Percentiles rank a stretch among this genome's conserved stretches.
Conservation (phyloP, 805 yeast genomes). For the Zygosaccharomyces gambellarensis region DNA sequence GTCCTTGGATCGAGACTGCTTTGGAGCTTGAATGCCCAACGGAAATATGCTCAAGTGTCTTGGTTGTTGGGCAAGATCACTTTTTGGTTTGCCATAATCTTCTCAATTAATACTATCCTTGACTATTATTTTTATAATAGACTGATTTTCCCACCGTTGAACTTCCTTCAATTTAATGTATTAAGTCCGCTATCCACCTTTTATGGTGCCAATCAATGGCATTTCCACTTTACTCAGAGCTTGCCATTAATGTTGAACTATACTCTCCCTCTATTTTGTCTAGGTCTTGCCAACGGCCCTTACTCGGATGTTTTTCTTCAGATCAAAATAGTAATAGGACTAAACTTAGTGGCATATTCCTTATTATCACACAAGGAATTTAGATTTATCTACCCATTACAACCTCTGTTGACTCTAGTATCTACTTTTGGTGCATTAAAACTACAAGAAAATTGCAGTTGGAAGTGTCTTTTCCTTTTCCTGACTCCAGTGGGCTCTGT, state of each 20-base stretch:
- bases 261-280: conserved; percentile 56
- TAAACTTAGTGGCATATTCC: conserved; percentile 57
- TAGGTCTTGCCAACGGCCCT: conserved; percentile 36
- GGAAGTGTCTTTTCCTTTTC: conserved; percentile 12
- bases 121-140: conserved; percentile 60
- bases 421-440: conserved; percentile 39
- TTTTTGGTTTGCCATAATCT: conserved; percentile 22
- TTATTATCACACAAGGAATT: conserved; percentile 80
- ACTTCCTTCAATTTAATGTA: conserved; percentile 76
- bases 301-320: conserved; percentile 12
- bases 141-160: conserved; percentile 56
- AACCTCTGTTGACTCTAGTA: conserved; percentile 62
- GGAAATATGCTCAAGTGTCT: conserved; percentile 10
- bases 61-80: conserved; percentile 21
- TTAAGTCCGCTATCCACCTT: conserved; percentile 66
- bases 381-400: conserved; percentile 79
- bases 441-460: background rate
- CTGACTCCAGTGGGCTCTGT: conserved; percentile 20
- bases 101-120: conserved; percentile 39
- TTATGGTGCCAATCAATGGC: conserved; percentile 82
- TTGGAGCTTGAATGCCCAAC: conserved; percentile 8
- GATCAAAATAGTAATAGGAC: conserved; percentile 33
- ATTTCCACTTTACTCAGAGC: conserved; percentile 79
- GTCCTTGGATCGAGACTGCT: conserved; percentile 46
- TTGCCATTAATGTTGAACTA: conserved; percentile 70